phyloP scores from a whole-genome alignment of 106 monocot genomes.

The Dendrobium chrysotoxum region DNA sequence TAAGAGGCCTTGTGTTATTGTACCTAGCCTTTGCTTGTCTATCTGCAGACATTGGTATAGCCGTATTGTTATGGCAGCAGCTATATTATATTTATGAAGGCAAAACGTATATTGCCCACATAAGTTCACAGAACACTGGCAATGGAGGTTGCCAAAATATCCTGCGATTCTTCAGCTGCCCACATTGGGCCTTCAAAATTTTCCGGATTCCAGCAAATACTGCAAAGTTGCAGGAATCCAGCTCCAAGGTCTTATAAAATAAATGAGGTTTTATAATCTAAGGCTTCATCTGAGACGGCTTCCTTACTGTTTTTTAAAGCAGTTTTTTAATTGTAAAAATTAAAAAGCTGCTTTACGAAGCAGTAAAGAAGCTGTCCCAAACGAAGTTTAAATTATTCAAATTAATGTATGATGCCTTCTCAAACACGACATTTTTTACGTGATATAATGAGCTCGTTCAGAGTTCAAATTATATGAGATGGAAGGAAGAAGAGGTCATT shows the following conservation, averaged over 20 bases:
- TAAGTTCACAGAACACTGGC: conserved; percentile 33
- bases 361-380: too few relatives aligned
- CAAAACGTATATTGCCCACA: conserved; percentile 58
- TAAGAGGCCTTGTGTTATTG: conserved; percentile 60
- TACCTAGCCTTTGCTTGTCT: conserved; percentile 76
- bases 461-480: not conserved
- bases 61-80: conserved; percentile 77
- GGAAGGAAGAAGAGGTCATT: not conserved
- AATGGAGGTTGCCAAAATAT: conserved; percentile 69
- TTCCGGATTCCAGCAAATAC: conserved; percentile 29
- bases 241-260: conserved; percentile 43
- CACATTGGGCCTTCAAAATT: conserved; percentile 41
- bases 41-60: conserved; percentile 58
- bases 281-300: too few relatives aligned
- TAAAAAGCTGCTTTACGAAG: too few relatives aligned
- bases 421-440: not conserved
- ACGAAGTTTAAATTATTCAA: not conserved
- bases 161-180: conserved; percentile 73
- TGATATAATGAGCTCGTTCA: not conserved
- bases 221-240: conserved; percentile 48
- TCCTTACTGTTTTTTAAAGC: too few relatives aligned
- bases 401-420: not conserved
- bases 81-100: conserved; percentile 76
- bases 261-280: not conserved
- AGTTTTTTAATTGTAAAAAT: too few relatives aligned